Conservation (phyloP, 2,329 filamentous ascomycete species). For the Clarireedia homoeocarpa region DNA sequence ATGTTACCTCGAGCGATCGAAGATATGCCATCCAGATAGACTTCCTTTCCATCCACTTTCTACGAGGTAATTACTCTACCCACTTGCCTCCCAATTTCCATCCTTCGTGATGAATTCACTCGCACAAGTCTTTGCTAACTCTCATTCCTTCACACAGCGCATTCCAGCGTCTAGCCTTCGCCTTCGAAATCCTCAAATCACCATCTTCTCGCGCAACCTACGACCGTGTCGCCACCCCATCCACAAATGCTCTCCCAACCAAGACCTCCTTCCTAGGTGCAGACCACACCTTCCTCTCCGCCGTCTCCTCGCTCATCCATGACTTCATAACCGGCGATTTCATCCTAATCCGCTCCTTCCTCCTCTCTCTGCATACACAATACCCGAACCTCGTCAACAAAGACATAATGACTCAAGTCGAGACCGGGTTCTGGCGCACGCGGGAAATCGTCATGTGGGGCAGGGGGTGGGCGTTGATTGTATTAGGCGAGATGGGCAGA, state of each 20-base stretch:
- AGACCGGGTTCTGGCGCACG: constrained; percentile 31
- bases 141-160: constrained; percentile 21
- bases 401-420: constrained; percentile 31
- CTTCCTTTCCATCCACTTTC: constrained; percentile 31
- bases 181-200: constrained; percentile 34
- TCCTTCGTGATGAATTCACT: neutral
- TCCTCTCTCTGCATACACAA: constrained; percentile 29
- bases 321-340: constrained; percentile 36
- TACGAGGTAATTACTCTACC: constrained; percentile 24
- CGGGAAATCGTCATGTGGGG: constrained; percentile 33
- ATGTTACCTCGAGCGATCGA: constrained; percentile 33
- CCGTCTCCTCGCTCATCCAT: constrained; percentile 32
- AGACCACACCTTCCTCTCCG: constrained; percentile 25
- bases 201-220: constrained; percentile 32
- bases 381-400: constrained; percentile 33
- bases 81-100: neutral
- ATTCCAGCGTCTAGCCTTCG: constrained; percentile 34
- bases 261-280: constrained; percentile 31
- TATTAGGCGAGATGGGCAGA: constrained; percentile 33
- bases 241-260: constrained; percentile 23
- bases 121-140: neutral
- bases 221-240: constrained; percentile 29
- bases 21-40: constrained; percentile 35
- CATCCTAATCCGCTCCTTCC: constrained; percentile 29
- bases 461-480: constrained; percentile 31